A percentile compares a stretch with the other conserved stretches of the same genome.
These are phyloP conservation scores for Aspergillus bridgeri DNA, from an alignment of 495 filamentous ascomycete species.

Conservation along the genomic window DNA sequence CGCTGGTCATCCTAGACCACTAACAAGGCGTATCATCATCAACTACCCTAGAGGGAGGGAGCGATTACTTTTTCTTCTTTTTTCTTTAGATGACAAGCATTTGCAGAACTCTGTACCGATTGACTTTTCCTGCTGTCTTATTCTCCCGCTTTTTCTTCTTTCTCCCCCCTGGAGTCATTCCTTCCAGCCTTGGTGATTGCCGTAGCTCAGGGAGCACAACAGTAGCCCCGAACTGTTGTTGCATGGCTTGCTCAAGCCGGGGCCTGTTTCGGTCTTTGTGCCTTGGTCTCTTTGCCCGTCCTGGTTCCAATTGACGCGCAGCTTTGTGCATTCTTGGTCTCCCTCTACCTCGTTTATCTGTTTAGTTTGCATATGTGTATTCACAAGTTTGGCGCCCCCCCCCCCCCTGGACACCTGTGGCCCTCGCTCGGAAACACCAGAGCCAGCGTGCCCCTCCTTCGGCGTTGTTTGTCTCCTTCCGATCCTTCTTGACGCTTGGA, in stretches of 20 bases:
- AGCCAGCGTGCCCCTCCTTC: slow-evolving; percentile 18
- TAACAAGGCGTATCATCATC: too few species aligned
- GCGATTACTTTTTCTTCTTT: background rate
- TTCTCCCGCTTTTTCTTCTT: background rate
- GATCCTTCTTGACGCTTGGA: slow-evolving; percentile 21
- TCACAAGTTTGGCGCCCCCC: slow-evolving; percentile 10
- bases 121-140: background rate
- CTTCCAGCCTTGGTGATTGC: slow-evolving; percentile 12
- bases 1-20: slow-evolving; percentile 12
- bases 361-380: too few species aligned
- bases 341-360: slow-evolving; percentile 2
- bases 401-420: slow-evolving; percentile 15
- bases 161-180: background rate
- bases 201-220: slow-evolving; percentile 23
- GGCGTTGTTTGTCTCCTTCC: slow-evolving; percentile 13
- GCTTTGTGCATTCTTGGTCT: slow-evolving; percentile 22
- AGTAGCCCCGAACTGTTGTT: slow-evolving; percentile 24
- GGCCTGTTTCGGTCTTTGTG: slow-evolving; percentile 11
- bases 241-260: slow-evolving; percentile 16
- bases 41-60: background rate
- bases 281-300: slow-evolving; percentile 16
- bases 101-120: background rate
- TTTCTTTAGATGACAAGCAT: background rate
- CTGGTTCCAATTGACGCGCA: slow-evolving; percentile 14
- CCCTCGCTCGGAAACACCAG: slow-evolving; percentile 13